Base-by-base conservation (phyloP, 1,139 yeast species). In the Debaryomyces psychrophilus region DNA sequence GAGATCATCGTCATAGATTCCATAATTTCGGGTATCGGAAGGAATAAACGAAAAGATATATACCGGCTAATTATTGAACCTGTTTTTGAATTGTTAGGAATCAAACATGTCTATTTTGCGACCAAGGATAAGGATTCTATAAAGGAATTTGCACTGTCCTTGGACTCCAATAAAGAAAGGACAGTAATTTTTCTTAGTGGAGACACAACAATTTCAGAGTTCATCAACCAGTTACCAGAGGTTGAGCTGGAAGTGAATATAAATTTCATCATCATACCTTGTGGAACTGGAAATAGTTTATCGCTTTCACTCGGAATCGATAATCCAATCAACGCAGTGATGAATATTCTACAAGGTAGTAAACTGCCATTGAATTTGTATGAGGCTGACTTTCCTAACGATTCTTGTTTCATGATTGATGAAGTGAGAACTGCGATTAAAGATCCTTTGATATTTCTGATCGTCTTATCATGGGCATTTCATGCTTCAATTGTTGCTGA, bases 251-350 rank as follows among this genome's bases (percentile, higher is more conserved):
- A 42, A 1, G 53, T 60, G 1, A 50, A 54, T 5, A 43, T 76
- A 37, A 58, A 62, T 11, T 44, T 87, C 2, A 67, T 73, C 8
- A 77, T 83, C 3, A 67, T 90, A 18, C 96, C 97, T 0, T 74
- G 83, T 45, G 98, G 98, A 1, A 85, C 96, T 0, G 97, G 96
- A 0, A 90, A 90, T 60, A 90, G 96, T 7, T 69, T 89, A 46
- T 80, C 90, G 1, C 76, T 80, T 15, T 84, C 96, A 0, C 56
- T 85, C 8, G 83, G 81, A 1, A 58, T 82, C 14, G 52, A 55
- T 0, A 56, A 59, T 11, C 70, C 71, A 23, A 64, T 76, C 2
- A 58, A 73, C 4, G 69, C 71, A 0, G 71, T 86, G 1, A 60
- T 73, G 4, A 66, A 68, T 28, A 66, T 80, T 5, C 58, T 86